These are phyloP conservation scores for Ascochyta clinopodiicola DNA, from an alignment of 2,329 filamentous ascomycete species.

Conservation along the genomic window DNA sequence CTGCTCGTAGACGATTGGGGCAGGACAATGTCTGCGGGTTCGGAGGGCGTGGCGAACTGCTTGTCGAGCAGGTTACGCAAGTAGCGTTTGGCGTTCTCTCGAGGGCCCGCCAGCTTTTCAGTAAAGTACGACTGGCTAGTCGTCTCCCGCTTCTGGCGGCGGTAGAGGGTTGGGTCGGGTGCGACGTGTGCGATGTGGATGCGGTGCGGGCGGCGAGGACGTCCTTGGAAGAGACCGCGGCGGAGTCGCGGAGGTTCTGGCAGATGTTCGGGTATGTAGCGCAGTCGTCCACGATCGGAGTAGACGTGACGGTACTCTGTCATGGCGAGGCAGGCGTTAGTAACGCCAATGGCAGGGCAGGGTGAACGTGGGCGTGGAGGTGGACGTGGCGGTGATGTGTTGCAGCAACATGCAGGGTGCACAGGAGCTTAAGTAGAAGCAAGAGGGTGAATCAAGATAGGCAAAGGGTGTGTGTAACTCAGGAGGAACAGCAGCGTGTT, in stretches of 20 bases:
- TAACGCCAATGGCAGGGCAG: constrained; percentile 27
- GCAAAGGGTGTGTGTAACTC: constrained; percentile 35
- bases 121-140: constrained; percentile 46
- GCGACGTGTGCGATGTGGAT: constrained; percentile 62
- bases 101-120: constrained; percentile 59
- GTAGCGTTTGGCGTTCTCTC: constrained; percentile 58
- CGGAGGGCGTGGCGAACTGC: constrained; percentile 33
- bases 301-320: constrained; percentile 49
- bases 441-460: constrained; percentile 21
- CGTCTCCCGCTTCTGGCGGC: constrained; percentile 37
- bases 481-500: constrained; percentile 38
- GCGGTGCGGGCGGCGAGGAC: constrained; percentile 61
- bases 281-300: constrained; percentile 47
- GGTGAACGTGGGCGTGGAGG: too few species aligned
- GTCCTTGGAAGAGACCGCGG: constrained; percentile 55
- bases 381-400: constrained; percentile 12
- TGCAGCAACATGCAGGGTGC: constrained; percentile 23
- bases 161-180: constrained; percentile 47
- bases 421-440: constrained; percentile 30
- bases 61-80: constrained; percentile 55
- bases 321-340: constrained; percentile 45
- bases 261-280: constrained; percentile 48
- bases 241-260: constrained; percentile 33
- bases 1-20: constrained; percentile 41
- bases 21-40: constrained; percentile 28